Conservation (phyloP, 208 protist genomes). For the Vickermania ingenoplastis region DNA sequence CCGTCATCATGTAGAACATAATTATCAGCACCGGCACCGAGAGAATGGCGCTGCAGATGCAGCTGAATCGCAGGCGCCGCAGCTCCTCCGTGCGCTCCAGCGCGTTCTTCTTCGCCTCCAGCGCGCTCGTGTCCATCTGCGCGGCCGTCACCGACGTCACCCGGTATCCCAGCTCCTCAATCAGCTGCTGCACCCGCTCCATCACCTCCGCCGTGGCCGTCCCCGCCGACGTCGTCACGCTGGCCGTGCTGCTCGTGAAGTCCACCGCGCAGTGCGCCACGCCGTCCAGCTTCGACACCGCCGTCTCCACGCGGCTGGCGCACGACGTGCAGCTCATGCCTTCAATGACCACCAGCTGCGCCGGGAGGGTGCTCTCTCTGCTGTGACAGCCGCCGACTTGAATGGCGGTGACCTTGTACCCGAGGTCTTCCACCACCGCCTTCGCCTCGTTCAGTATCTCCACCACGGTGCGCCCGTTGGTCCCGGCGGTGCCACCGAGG, state of each 20-base stretch:
- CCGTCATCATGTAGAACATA: constrained; percentile 60
- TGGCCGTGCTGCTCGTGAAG: constrained; percentile 60
- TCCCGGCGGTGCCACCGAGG: no score
- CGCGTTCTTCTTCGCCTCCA: constrained; percentile 26
- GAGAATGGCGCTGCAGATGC: constrained; percentile 45
- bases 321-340: constrained; percentile 92
- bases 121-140: neutral
- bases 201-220: constrained; percentile 11
- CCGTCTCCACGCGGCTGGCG: constrained; percentile 72
- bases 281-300: constrained; percentile 24
- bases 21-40: constrained; percentile 46
- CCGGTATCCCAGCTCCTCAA: constrained; percentile 41
- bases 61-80: constrained; percentile 18
- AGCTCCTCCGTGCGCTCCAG: constrained; percentile 72
- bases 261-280: constrained; percentile 54
- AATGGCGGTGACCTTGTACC: no score
- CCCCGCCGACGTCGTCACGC: no score
- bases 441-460: constrained; percentile 1
- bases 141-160: neutral
- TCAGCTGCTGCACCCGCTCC: constrained; percentile 15
- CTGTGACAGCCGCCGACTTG: no score
- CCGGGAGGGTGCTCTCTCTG: no score
- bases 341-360: constrained; percentile 43
- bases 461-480: neutral
- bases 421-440: constrained; percentile 3